Conservation (phyloP, 23 red algal genomes). For the Gracilaria domingensis region DNA sequence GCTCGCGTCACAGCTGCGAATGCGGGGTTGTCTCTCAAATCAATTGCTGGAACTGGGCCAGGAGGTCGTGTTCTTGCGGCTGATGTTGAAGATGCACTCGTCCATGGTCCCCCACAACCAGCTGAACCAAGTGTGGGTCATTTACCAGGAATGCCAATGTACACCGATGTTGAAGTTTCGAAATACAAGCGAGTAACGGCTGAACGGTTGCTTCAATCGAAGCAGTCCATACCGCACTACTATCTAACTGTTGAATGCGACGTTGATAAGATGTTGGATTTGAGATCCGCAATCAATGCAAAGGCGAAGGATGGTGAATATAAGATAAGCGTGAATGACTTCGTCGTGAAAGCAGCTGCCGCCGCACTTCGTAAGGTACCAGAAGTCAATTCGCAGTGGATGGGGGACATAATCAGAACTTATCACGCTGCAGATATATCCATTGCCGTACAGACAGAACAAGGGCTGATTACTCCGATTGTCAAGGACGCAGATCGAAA, state of each 20-base stretch:
- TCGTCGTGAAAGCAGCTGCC: conserved; percentile 93
- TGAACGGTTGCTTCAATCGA: conserved; percentile 89
- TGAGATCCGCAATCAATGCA: conserved; percentile 79
- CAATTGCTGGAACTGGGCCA: conserved; percentile 71
- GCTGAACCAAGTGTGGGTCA: conserved; percentile 3
- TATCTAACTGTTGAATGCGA: conserved; percentile 77
- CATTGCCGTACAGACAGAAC: conserved; percentile 88
- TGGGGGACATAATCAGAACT: conserved; percentile 80
- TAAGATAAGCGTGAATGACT: conserved; percentile 97
- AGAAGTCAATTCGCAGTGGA: conserved; percentile 96
- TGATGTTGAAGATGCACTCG: conserved; percentile 73
- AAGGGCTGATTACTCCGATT: conserved; percentile 94
- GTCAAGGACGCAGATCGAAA: conserved; percentile 93
- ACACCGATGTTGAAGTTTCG: conserved; percentile 62
- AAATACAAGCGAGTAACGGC: conserved; percentile 76
- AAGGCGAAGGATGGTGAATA: conserved; percentile 64
- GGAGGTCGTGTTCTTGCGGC: conserved; percentile 73
- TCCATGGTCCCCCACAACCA: conserved; percentile 13
- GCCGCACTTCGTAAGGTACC: conserved; percentile 91
- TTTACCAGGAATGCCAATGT: conserved; percentile 62
- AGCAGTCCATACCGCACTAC: conserved; percentile 93
- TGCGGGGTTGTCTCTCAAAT: conserved; percentile 54
- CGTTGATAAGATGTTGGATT: conserved; percentile 81
- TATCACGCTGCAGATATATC: conserved; percentile 87
- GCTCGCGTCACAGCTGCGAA: conserved; percentile 73